phyloP scores from a whole-genome alignment of 768 basidiomycete genomes.

The Candolleomyces aberdarensis region DNA sequence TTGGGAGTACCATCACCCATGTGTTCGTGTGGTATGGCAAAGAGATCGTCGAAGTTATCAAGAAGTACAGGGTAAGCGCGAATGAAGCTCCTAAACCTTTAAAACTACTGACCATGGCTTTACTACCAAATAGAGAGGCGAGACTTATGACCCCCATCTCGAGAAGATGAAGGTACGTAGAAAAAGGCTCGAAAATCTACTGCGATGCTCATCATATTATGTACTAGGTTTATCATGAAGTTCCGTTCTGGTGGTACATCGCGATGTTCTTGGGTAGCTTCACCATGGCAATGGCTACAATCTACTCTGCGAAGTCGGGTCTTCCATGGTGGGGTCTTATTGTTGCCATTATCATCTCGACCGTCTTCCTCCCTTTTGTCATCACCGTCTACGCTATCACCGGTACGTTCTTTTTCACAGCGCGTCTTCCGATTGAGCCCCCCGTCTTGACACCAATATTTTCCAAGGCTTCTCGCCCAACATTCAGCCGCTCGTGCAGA shows the following conservation, averaged over 20 bases:
- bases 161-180: slow-evolving; percentile 48
- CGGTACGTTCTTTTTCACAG: slow-evolving; percentile 21
- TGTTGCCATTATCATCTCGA: slow-evolving; percentile 49
- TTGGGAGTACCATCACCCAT: slow-evolving; percentile 50
- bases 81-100: background rate
- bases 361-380: slow-evolving; percentile 49
- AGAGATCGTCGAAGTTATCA: slow-evolving; percentile 41
- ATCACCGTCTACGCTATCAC: slow-evolving; percentile 53
- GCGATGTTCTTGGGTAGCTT: slow-evolving; percentile 40
- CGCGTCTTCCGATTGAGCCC: background rate
- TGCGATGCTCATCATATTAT: background rate
- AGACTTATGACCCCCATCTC: slow-evolving; percentile 50
- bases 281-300: slow-evolving; percentile 50
- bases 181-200: slow-evolving; percentile 4
- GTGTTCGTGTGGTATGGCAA: slow-evolving; percentile 52
- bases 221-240: slow-evolving; percentile 29
- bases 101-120: background rate
- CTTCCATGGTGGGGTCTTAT: slow-evolving; percentile 61
- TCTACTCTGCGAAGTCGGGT: slow-evolving; percentile 51
- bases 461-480: slow-evolving; percentile 31
- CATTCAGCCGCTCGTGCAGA: slow-evolving; percentile 38
- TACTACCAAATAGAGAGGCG: slow-evolving; percentile 20
- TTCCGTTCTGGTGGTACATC: slow-evolving; percentile 53
- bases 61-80: slow-evolving; percentile 35
- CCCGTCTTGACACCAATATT: background rate